Percentiles rank a stretch among this genome's conserved stretches.
phyloP scores from a whole-genome alignment of 73 alveolate species.

The Blepharisma japonicum region DNA sequence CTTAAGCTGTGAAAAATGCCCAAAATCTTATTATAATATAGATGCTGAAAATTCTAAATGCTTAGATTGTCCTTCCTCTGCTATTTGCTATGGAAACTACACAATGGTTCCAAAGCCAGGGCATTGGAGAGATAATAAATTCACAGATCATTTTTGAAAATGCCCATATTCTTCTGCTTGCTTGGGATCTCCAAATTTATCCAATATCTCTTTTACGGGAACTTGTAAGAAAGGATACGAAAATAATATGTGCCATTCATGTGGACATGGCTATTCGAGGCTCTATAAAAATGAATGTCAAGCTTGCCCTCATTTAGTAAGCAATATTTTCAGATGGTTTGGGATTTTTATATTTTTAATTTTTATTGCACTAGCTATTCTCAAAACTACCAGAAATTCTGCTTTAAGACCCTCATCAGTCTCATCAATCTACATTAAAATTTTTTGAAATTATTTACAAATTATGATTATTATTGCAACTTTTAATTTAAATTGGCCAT shows the following conservation, averaged over 20 bases:
- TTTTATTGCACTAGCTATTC: not conserved
- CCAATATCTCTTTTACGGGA: slow-evolving; percentile 29
- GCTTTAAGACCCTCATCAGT: slow-evolving; percentile 14
- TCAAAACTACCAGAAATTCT: not conserved
- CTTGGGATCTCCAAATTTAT: slow-evolving; percentile 26
- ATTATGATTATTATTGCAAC: slow-evolving; percentile 14
- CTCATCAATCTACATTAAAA: not conserved
- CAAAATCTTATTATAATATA: slow-evolving; percentile 33
- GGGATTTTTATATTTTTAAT: not conserved
- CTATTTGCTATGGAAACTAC: slow-evolving; percentile 42
- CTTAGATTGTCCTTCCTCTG: slow-evolving; percentile 14
- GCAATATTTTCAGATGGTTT: not conserved
- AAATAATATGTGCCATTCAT: slow-evolving; percentile 39
- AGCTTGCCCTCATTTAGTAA: slow-evolving; percentile 28
- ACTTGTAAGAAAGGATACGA: slow-evolving; percentile 38
- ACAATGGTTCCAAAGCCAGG: slow-evolving; percentile 42
- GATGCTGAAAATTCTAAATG: slow-evolving; percentile 30
- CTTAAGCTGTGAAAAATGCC: too few relatives aligned
- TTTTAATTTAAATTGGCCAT: slow-evolving; percentile 26
- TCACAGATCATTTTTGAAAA: slow-evolving; percentile 14
- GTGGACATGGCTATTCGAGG: slow-evolving; percentile 30
- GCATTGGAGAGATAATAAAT: slow-evolving; percentile 37
- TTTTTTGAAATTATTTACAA: slow-evolving; percentile 11
- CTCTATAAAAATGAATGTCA: slow-evolving; percentile 30
- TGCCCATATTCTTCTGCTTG: slow-evolving; percentile 36